A percentile compares a stretch with the other conserved stretches of the same genome.
Conservation (phyloP, 495 filamentous ascomycete genomes). For the Pyrenopolyporus hunteri region DNA sequence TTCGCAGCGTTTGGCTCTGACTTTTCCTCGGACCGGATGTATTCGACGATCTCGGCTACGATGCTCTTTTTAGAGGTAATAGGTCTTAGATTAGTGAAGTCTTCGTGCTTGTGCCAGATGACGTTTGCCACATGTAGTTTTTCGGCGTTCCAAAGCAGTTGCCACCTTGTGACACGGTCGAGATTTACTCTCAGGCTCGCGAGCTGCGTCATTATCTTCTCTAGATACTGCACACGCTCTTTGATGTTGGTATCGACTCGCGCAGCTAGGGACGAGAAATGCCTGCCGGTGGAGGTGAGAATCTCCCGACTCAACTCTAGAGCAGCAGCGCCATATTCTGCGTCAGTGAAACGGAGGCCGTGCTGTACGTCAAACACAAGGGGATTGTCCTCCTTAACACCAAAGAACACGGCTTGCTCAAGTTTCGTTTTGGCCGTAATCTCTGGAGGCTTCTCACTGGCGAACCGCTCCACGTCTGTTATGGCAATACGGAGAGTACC, state of each 20-base stretch:
- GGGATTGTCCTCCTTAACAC: constrained; percentile 76
- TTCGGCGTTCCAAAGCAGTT: constrained; percentile 86
- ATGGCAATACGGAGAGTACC: constrained; percentile 79
- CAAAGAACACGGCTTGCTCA: constrained; percentile 93
- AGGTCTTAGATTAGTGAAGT: constrained; percentile 53
- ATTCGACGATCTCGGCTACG: constrained; percentile 70
- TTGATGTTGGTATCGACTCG: constrained; percentile 82
- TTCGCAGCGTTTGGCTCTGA: constrained; percentile 61
- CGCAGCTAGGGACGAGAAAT: constrained; percentile 70
- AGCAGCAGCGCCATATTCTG: constrained; percentile 80
- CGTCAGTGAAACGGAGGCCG: constrained; percentile 64
- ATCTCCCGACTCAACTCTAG: constrained; percentile 81
- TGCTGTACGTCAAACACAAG: constrained; percentile 73
- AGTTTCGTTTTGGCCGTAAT: constrained; percentile 86
- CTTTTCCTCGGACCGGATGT: constrained; percentile 73
- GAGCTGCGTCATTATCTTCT: constrained; percentile 72
- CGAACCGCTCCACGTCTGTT: constrained; percentile 58
- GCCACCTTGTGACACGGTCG: constrained; percentile 71
- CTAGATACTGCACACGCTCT: constrained; percentile 69
- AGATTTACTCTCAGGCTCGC: constrained; percentile 58
- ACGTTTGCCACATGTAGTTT: constrained; percentile 83
- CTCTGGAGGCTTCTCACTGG: constrained; percentile 53
- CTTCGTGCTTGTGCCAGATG: constrained; percentile 79
- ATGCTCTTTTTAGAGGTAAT: constrained; percentile 59
- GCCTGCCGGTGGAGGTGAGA: constrained; percentile 72